phyloP scores from a whole-genome alignment of 176 grass and related monocot species.

The Zoysia japonica region DNA sequence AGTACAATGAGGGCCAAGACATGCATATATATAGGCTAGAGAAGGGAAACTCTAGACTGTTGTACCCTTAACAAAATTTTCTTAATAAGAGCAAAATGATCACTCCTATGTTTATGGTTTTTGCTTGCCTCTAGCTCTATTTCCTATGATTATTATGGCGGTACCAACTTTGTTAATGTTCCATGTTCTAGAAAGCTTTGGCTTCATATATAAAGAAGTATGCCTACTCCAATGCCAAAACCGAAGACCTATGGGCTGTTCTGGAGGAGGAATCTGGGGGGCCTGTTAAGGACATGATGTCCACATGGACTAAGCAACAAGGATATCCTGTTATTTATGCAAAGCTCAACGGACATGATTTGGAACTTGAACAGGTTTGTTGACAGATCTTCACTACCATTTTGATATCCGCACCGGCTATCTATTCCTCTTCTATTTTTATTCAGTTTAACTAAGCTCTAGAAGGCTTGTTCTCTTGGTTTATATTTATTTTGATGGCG shows the following conservation, averaged over 20 bases:
- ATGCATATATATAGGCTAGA: too few species aligned
- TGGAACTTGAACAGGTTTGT: constrained; percentile 79
- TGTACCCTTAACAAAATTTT: not conserved
- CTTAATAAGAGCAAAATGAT: not conserved
- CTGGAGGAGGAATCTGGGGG: constrained; percentile 83
- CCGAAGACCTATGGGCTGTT: constrained; percentile 85
- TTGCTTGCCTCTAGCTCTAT: not conserved
- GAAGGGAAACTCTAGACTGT: too few species aligned
- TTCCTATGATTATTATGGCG: not conserved
- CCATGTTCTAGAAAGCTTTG: constrained; percentile 66
- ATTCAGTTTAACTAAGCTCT: constrained; percentile 11
- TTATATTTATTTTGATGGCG: not conserved
- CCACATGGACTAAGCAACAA: constrained; percentile 88
- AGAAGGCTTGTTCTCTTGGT: not conserved
- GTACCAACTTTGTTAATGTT: constrained; percentile 18
- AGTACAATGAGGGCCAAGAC: too few species aligned
- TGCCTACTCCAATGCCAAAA: constrained; percentile 80
- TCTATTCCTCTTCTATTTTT: constrained; percentile 16
- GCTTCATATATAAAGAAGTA: constrained; percentile 88
- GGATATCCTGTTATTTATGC: constrained; percentile 80
- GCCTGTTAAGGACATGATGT: constrained; percentile 79
- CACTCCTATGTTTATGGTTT: not conserved
- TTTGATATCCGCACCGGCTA: not conserved
- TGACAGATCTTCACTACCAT: constrained; percentile 7
- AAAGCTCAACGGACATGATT: constrained; percentile 58